Conservation (phyloP, 78 protist genomes). For the Polysphondylium violaceum region DNA sequence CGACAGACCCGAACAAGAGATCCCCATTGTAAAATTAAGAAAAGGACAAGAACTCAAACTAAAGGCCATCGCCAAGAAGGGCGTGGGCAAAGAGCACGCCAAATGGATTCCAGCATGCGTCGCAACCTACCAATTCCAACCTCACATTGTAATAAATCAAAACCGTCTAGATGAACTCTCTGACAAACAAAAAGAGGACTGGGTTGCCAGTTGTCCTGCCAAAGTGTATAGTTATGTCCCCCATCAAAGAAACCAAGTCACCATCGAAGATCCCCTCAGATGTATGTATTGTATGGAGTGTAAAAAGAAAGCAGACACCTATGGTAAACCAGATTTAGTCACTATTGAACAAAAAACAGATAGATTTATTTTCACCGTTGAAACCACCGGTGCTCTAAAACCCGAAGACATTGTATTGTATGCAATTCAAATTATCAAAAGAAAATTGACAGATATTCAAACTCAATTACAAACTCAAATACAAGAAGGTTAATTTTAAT, state of each 20-base stretch:
- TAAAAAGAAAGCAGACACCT: constrained; percentile 39
- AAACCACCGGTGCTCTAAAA: constrained; percentile 73
- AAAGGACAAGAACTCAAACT: constrained; percentile 84
- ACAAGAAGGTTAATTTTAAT: too few relatives aligned
- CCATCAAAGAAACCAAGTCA: constrained; percentile 27
- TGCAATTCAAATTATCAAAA: constrained; percentile 68
- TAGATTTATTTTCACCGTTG: constrained; percentile 76
- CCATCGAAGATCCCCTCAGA: constrained; percentile 19
- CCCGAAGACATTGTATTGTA: constrained; percentile 81
- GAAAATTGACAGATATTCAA: constrained; percentile 73
- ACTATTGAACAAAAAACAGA: constrained; percentile 28
- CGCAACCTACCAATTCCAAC: constrained; percentile 87
- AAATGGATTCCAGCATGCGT: constrained; percentile 91
- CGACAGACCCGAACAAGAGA: constrained; percentile 24
- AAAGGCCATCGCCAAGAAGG: constrained; percentile 87
- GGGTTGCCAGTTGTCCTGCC: constrained; percentile 45
- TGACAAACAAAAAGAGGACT: constrained; percentile 53
- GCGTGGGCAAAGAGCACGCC: constrained; percentile 96
- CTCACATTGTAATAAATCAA: constrained; percentile 85
- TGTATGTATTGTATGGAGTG: constrained; percentile 86
- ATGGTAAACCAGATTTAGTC: constrained; percentile 73
- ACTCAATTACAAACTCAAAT: constrained; percentile 62
- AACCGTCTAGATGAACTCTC: constrained; percentile 30
- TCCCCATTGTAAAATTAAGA: constrained; percentile 87
- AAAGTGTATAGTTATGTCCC: constrained; percentile 46